phyloP scores from a whole-genome alignment of 352 stramenopile genomes.

The Globisporangium middletonii region DNA sequence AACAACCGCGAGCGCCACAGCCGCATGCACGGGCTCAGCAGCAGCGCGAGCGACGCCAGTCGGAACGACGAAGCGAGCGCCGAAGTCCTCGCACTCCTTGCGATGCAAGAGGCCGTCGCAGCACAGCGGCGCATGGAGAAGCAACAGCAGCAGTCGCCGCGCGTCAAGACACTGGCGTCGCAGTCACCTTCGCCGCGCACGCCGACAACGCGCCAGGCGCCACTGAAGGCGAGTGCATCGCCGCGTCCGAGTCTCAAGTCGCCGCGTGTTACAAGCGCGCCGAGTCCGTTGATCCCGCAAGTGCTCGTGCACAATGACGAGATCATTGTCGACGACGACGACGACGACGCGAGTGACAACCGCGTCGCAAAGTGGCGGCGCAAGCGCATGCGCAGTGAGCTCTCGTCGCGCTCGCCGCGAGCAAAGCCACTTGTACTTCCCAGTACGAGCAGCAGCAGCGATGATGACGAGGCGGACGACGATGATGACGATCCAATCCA shows the following conservation, averaged over 20 bases:
- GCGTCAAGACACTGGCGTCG: neutral
- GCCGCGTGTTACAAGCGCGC: neutral
- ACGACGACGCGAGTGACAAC: slow-evolving; percentile 2
- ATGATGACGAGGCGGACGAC: no score
- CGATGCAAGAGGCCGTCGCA: slow-evolving; percentile 2
- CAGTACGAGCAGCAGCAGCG: no score
- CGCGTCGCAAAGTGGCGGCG: no score
- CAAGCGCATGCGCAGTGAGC: neutral
- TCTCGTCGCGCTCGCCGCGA: neutral
- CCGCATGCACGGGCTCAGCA: slow-evolving; percentile 19
- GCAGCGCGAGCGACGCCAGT: neutral
- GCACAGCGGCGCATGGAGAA: neutral
- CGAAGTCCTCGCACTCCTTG: slow-evolving; percentile 3
- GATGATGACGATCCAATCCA: no score
- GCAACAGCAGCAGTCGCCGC: neutral
- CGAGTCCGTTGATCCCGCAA: slow-evolving; percentile 1
- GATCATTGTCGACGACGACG: slow-evolving; percentile 12
- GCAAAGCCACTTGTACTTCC: no score
- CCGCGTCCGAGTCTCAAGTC: neutral
- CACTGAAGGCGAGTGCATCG: no score
- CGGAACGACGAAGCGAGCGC: neutral
- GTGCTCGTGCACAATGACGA: slow-evolving; percentile 15
- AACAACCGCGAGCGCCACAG: slow-evolving; percentile 36
- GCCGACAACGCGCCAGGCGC: neutral
- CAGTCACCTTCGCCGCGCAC: neutral